phyloP scores from a whole-genome alignment of 495 filamentous ascomycete species.

The Aspergillus wentii region DNA sequence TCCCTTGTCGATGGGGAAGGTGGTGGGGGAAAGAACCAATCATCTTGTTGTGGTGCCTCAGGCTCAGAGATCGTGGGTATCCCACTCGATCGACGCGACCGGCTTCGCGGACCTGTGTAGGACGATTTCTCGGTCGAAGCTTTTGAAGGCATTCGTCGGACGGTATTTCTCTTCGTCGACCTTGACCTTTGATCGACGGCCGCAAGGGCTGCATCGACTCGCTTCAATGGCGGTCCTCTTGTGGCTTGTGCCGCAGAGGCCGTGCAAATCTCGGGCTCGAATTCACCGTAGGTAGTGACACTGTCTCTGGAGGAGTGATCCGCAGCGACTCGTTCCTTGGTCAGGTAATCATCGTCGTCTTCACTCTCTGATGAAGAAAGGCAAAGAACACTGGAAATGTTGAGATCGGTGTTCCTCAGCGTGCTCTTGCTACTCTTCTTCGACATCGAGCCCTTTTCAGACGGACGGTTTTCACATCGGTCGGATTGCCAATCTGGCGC shows the following conservation, averaged over 20 bases:
- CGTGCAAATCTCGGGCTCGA: slow-evolving; percentile 38
- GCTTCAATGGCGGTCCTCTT: slow-evolving; percentile 20
- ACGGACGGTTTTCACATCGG: slow-evolving; percentile 5
- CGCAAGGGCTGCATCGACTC: slow-evolving; percentile 28
- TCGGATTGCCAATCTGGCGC: slow-evolving; percentile 13
- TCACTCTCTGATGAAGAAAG: slow-evolving; percentile 56
- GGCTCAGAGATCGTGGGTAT: slow-evolving; percentile 31
- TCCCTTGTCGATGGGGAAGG: slow-evolving; percentile 14
- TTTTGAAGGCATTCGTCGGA: slow-evolving; percentile 16
- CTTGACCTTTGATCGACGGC: slow-evolving; percentile 13
- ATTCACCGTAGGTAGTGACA: slow-evolving; percentile 33
- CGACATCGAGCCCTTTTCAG: slow-evolving; percentile 16
- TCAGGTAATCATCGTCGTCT: slow-evolving; percentile 24
- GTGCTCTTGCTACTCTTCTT: slow-evolving; percentile 42
- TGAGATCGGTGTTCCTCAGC: slow-evolving; percentile 42
- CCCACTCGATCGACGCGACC: slow-evolving; percentile 30
- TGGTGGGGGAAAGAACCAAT: slow-evolving; percentile 14
- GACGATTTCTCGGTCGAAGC: slow-evolving; percentile 26
- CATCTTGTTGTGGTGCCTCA: slow-evolving; percentile 19
- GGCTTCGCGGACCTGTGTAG: slow-evolving; percentile 12
- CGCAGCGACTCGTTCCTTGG: slow-evolving; percentile 5
- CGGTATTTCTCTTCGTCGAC: slow-evolving; percentile 12
- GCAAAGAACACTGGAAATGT: slow-evolving; percentile 48
- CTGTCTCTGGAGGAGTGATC: slow-evolving; percentile 27
- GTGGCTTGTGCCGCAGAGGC: slow-evolving; percentile 34